Evolutionary conservation across 495 filamentous ascomycete genomes (phyloP), one percentile per base, ranked within the genome.

Genomic region (Aspergillus panamensis): DNA sequence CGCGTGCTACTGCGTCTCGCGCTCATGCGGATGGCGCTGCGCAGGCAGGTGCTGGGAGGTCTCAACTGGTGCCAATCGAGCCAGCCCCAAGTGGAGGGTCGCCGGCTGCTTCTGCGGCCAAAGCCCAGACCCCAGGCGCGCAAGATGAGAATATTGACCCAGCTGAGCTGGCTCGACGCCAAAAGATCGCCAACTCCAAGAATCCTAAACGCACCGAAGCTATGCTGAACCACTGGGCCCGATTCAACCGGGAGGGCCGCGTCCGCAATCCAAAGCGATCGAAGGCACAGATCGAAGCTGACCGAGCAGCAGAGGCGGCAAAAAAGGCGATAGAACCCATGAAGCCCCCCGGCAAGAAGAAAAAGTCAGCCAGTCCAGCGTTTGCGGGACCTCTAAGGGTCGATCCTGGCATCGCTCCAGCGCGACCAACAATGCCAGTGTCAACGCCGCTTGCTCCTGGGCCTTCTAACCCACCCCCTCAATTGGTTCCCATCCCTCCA

Each of bases 211-310:
- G 77, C 7, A 76, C 75, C 10, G 72, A 77, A 53, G 77, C 77
- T 10, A 79, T 79, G 78, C 67, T 79, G 32, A 75, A 79, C 53
- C 76, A 79, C 58, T 79, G 76, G 76, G 69, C 69, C 32, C 69
- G 73, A 8, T 79, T 77, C 63, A 76, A 77, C 53, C 60, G 64
- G 13, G 74, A 75, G 51, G 75, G 75, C 32, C 71, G 73, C 13
- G 73, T 69, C 13, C 72, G 76, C 48, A 77, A 77, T 33, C 74
- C 76, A 17, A 79, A 79, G 62, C 73, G 76, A 8, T 77, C 74
- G 51, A 77, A 77, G 58, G 76, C 71, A 20, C 73, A 79, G 53
- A 79, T 79, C 35, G 74, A 77, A 60, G 67, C 69, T 12, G 73
- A 73, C 48, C 67, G 71, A n/a, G 62, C 58, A 30, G 67, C 62